Conservation (phyloP, 2,329 filamentous ascomycete species). For the Xylariaceae sp. region DNA sequence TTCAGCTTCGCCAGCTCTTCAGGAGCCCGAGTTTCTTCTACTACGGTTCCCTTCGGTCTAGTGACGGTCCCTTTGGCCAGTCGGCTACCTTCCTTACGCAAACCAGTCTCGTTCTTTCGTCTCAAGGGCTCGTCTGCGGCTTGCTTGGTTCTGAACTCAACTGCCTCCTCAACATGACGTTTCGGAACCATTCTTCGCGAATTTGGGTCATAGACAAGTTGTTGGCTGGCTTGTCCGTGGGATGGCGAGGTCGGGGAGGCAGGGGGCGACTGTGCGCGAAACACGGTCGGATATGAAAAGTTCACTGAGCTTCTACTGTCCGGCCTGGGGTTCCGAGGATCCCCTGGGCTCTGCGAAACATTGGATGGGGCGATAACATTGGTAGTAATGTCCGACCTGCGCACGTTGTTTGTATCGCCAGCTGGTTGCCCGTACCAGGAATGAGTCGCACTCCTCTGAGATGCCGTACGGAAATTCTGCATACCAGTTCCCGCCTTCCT, state of each 20-base stretch:
- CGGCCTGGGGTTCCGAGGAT: slow-evolving; percentile 36
- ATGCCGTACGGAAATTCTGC: slow-evolving; percentile 48
- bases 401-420: slow-evolving; percentile 40
- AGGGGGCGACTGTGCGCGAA: slow-evolving; percentile 38
- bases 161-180: slow-evolving; percentile 29
- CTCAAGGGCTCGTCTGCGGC: slow-evolving; percentile 35
- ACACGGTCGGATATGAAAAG: slow-evolving; percentile 51
- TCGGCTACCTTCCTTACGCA: slow-evolving; percentile 40
- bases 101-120: slow-evolving; percentile 35
- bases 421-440: slow-evolving; percentile 47
- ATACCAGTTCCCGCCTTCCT: slow-evolving; percentile 39
- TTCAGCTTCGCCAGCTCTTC: slow-evolving; percentile 9
- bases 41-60: slow-evolving; percentile 43
- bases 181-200: slow-evolving; percentile 57
- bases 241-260: slow-evolving; percentile 25
- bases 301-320: slow-evolving; percentile 49
- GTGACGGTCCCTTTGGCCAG: slow-evolving; percentile 49
- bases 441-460: slow-evolving; percentile 41
- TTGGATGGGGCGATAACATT: slow-evolving; percentile 31
- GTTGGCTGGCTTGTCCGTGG: slow-evolving; percentile 15
- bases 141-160: slow-evolving; percentile 37
- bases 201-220: slow-evolving; percentile 59
- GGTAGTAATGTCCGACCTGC: slow-evolving; percentile 40
- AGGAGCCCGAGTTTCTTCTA: slow-evolving; percentile 31
- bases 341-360: slow-evolving; percentile 16